Conservation (phyloP, 352 stramenopile genomes). For the Pythium brassicae region DNA sequence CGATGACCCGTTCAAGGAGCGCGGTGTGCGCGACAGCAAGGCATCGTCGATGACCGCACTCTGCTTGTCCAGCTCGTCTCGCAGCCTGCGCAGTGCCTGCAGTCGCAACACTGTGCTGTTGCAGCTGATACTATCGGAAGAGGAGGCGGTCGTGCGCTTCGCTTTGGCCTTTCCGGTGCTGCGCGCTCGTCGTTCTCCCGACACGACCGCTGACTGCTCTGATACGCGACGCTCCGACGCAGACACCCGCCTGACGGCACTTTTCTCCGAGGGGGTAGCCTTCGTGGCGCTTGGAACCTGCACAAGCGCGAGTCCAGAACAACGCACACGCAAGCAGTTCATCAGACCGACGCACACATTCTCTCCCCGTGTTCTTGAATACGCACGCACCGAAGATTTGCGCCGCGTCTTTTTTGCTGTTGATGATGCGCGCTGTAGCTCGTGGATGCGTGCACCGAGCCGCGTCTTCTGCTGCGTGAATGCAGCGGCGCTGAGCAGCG, state of each 20-base stretch:
- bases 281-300: conserved; percentile 1
- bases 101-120: background rate
- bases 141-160: background rate
- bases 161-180: background rate
- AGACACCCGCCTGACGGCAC: background rate
- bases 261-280: background rate
- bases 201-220: background rate
- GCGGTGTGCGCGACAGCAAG: background rate
- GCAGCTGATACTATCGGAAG: background rate
- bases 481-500: conserved; percentile 24
- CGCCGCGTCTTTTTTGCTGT: conserved; percentile 2
- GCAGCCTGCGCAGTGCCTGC: background rate
- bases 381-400: background rate
- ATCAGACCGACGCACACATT: background rate
- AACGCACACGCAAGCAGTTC: no score
- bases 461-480: conserved; percentile 39
- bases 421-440: conserved; percentile 22
- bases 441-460: conserved; percentile 31
- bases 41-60: background rate
- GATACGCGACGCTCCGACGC: background rate
- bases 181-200: background rate
- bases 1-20: background rate
- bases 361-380: no score
- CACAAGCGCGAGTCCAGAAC: background rate
- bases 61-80: background rate